These are phyloP conservation scores for Pugionium dolabratum DNA, from an alignment of 345 rosid genomes.

Conservation along the genomic window DNA sequence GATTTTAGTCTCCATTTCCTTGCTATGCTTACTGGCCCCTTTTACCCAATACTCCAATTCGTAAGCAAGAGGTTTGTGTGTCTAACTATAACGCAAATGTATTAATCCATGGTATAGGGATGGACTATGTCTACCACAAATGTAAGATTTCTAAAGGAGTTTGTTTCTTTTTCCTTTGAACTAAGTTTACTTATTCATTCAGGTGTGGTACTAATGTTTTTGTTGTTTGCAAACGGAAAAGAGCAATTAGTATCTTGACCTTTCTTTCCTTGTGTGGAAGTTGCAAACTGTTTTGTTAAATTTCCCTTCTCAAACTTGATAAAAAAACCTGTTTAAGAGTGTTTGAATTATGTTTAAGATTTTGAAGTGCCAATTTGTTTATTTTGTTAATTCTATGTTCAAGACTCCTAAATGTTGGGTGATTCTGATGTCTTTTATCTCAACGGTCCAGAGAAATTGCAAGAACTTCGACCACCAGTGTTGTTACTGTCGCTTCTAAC, in stretches of 20 bases:
- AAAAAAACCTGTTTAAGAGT: neutral
- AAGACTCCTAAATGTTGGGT: neutral
- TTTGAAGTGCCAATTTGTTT: slow-evolving; percentile 2
- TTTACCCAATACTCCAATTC: slow-evolving; percentile 67
- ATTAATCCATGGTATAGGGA: neutral
- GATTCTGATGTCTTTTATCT: slow-evolving; percentile 25
- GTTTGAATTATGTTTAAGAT: slow-evolving; percentile 7
- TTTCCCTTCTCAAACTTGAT: neutral
- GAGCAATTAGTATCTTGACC: neutral
- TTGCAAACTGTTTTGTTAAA: neutral
- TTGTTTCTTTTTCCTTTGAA: neutral
- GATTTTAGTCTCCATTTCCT: slow-evolving; percentile 64
- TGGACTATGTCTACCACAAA: slow-evolving; percentile 1
- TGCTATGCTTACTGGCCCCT: slow-evolving; percentile 78
- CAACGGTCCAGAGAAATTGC: slow-evolving; percentile 57
- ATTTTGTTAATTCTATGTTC: neutral
- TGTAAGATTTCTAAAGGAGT: neutral
- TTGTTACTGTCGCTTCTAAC: slow-evolving; percentile 64
- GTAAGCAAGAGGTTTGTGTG: slow-evolving; percentile 64
- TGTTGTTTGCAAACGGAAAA: neutral
- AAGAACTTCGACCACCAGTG: slow-evolving; percentile 44
- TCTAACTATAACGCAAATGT: neutral
- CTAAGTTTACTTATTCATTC: neutral
- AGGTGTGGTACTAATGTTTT: neutral
- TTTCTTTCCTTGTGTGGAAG: slow-evolving; percentile 4